phyloP scores from a whole-genome alignment of 2,329 filamentous ascomycete species.

The Diaporthe vaccinii region DNA sequence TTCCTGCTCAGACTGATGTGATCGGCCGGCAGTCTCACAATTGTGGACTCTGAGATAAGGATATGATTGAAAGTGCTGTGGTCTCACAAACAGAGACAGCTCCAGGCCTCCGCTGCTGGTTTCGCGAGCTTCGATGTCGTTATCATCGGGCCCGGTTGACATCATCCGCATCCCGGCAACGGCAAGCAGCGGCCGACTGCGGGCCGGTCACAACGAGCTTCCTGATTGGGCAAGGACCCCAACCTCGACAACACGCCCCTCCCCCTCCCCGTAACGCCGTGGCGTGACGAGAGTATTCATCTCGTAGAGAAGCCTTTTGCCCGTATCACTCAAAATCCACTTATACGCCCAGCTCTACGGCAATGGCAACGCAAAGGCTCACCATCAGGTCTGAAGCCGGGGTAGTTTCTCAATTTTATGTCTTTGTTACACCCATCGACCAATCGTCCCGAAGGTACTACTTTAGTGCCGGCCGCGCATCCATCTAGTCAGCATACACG shows the following conservation, averaged over 20 bases:
- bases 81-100: slow-evolving; percentile 2
- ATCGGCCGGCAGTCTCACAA: slow-evolving; percentile 14
- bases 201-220: slow-evolving; percentile 1
- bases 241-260: background rate
- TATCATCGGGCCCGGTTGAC: slow-evolving; percentile 33
- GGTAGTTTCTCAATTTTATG: background rate
- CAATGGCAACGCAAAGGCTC: background rate
- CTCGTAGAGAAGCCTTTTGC: background rate
- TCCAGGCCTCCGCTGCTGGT: background rate
- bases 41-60: slow-evolving; percentile 18
- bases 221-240: slow-evolving; percentile 16
- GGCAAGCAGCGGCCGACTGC: slow-evolving; percentile 19
- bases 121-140: slow-evolving; percentile 29
- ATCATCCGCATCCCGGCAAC: slow-evolving; percentile 33
- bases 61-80: background rate
- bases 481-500: background rate
- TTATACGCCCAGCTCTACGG: background rate
- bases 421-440: background rate
- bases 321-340: background rate
- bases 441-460: background rate
- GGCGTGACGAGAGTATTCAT: background rate
- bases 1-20: slow-evolving; percentile 4
- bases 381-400: background rate
- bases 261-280: background rate
- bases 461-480: background rate